Evolutionary conservation across 257 asterid species (phyloP).

Genomic region (Solanum clarkiae): DNA sequence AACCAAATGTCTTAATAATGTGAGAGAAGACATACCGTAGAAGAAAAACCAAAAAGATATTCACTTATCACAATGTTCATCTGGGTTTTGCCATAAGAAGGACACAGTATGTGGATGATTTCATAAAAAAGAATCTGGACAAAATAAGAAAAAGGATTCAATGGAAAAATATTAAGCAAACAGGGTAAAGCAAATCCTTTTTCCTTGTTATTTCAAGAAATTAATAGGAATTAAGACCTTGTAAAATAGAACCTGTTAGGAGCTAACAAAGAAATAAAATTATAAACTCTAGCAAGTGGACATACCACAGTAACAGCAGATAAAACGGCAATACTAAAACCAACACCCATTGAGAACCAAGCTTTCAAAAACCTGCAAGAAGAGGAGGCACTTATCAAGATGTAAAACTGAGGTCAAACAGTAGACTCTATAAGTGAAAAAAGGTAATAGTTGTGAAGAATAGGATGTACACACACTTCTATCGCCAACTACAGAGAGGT

Average conservation of each 20-base stretch:
- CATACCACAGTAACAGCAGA: conserved; percentile 48
- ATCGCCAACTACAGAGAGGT: neutral
- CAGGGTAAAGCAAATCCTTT: neutral
- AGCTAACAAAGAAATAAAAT: neutral
- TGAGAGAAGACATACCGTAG: conserved; percentile 27
- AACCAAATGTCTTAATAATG: neutral
- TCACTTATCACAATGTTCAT: conserved; percentile 13
- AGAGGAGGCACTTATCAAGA: neutral
- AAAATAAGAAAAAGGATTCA: neutral
- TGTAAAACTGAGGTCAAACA: neutral
- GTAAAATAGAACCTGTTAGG: neutral
- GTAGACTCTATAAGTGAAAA: neutral
- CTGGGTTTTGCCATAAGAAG: conserved; percentile 19
- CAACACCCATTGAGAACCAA: conserved; percentile 80
- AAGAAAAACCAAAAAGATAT: conserved; percentile 27
- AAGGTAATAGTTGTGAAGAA: neutral
- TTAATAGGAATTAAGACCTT: neutral
- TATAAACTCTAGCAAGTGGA: neutral
- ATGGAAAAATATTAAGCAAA: neutral
- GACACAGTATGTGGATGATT: conserved; percentile 24
- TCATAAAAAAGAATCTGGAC: conserved; percentile 53
- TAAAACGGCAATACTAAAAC: conserved; percentile 55
- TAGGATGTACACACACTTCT: neutral
- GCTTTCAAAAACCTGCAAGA: conserved; percentile 40
- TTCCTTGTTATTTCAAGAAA: neutral